Base-by-base conservation (phyloP, 441 rosid species). In the Corymbia calophylla region DNA sequence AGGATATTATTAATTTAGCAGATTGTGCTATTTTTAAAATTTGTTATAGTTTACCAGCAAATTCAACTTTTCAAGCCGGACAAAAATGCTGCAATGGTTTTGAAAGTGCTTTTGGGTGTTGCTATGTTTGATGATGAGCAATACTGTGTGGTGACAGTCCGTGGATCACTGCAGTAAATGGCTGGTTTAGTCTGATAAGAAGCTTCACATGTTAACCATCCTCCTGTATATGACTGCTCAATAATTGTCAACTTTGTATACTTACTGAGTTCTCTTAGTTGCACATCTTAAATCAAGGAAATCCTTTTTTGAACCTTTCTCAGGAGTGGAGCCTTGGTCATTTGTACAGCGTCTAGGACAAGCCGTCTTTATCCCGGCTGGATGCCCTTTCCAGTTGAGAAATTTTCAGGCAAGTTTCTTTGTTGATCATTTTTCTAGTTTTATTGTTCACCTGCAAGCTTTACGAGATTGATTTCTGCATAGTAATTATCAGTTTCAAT, bases 241-340 rank as follows among this genome's bases (percentile, higher is more conserved):
- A 73, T 77, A 51, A 44, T 44, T 77, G 84, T 44, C 84, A 23
- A 39, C 51, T 77, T 77, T 39, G 51, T 77, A 21, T 77, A 12
- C 51, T 77, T 77, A 77, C 51, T 23, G 84, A 27, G 84, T 77
- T 77, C n/a, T 77, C 17, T 77, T 17, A 77, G 51, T 77, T 77
- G 84, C 84, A 77, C 51, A 12, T 77, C 84, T 77, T 44, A 44
- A 44, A n/a, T 77, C 51, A 44, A 77, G 8, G 84, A 77, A 77
- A 44, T 77, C 18, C 9, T 86, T 86, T 55, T 86, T 55, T 86
- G 5, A 4, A 53, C 87, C 58, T 51, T 16, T 91, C 89, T 88
- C 94, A 98, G 99, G 99, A 90, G 95, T 98, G 68, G 99, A 96
- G 94, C 99, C 99, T 58, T 98, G 99, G 98, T 94, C 99, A 35